phyloP scores from a whole-genome alignment of 2,329 filamentous ascomycete genomes.

The Passalora sequoiae region DNA sequence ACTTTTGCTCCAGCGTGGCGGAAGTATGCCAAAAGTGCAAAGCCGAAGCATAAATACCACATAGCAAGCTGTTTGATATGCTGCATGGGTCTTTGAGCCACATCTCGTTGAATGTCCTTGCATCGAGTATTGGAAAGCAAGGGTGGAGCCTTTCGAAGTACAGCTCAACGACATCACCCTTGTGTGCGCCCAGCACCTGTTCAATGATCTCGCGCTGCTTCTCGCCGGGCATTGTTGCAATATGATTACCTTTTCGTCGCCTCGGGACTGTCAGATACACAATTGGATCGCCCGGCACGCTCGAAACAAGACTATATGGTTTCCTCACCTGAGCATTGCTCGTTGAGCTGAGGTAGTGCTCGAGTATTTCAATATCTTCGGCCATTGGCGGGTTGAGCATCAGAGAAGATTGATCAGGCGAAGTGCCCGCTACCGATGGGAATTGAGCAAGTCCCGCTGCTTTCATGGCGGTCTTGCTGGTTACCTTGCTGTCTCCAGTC shows the following conservation, averaged over 20 bases:
- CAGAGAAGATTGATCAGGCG: slow-evolving; percentile 34
- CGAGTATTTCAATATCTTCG: slow-evolving; percentile 39
- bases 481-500: slow-evolving; percentile 1
- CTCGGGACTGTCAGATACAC: slow-evolving; percentile 46
- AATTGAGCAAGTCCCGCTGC: slow-evolving; percentile 13
- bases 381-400: slow-evolving; percentile 40
- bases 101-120: slow-evolving; percentile 34
- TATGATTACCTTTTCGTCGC: slow-evolving; percentile 42
- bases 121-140: slow-evolving; percentile 22
- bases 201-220: slow-evolving; percentile 40
- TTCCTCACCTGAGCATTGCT: slow-evolving; percentile 28
- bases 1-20: slow-evolving; percentile 33
- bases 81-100: slow-evolving; percentile 33
- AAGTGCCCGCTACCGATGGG: slow-evolving; percentile 25
- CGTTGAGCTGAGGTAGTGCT: slow-evolving; percentile 35
- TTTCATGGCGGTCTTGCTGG: not conserved
- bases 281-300: slow-evolving; percentile 38
- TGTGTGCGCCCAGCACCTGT: slow-evolving; percentile 38
- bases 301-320: slow-evolving; percentile 49
- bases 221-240: slow-evolving; percentile 33
- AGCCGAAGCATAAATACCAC: slow-evolving; percentile 37
- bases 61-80: slow-evolving; percentile 36
- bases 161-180: slow-evolving; percentile 39
- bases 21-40: slow-evolving; percentile 38
- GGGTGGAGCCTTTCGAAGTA: slow-evolving; percentile 35